Base-by-base conservation (phyloP, 2,329 filamentous ascomycete genomes). In the Aureobasidium sp. region DNA sequence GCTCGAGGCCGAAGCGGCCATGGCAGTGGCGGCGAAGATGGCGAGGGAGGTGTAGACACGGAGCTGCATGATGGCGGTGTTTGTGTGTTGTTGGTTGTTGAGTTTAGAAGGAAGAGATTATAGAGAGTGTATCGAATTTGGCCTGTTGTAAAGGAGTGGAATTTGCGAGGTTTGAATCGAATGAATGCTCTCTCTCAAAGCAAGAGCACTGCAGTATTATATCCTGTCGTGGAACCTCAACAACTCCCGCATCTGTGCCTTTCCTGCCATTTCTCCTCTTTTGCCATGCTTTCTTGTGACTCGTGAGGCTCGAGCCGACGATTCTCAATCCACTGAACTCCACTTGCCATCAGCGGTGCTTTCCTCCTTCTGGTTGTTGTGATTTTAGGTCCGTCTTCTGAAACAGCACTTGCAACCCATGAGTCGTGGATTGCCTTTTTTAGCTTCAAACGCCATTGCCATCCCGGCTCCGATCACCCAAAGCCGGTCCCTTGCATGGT, bases 51-150 rank as follows among this genome's bases (percentile, higher is more conserved):
- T 52, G 57, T 43, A 61, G 47, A 44, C 57, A 37, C 57, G 57
- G 47, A 61, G 47, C 47, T 61, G 57, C 57, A 61, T 61, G 15
- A 17, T 61, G 57, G 41, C n/a, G 57, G 44, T 59, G 39, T 56
- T 59, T 47, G 29, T 59, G 44, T 37, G 56, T 56, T 24, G 32
- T 56, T 34, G 32, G 29, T 48, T 53, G 32, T 43, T 10, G 27
- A 44, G 39, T 24, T 32, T 32, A 20, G 39, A 56, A 43, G 15
- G 26, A 44, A 36, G 5, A 27, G 7, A 12, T 20, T 24, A 27
- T 15, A 56, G 53, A 44, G 53, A 34, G 27, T 24, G 52, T 32
- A 5, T 43, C n/a, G 15, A 29, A n/a, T 20, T 41, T 44, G 39
- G 4, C 26, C 17, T n/a, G 52, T 17, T 15, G 24, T 29, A 39